A percentile compares a stretch with the other conserved stretches of the same genome.
Evolutionary conservation across 2,329 filamentous ascomycete genomes (phyloP).

Genomic region (Fusarium musae): DNA sequence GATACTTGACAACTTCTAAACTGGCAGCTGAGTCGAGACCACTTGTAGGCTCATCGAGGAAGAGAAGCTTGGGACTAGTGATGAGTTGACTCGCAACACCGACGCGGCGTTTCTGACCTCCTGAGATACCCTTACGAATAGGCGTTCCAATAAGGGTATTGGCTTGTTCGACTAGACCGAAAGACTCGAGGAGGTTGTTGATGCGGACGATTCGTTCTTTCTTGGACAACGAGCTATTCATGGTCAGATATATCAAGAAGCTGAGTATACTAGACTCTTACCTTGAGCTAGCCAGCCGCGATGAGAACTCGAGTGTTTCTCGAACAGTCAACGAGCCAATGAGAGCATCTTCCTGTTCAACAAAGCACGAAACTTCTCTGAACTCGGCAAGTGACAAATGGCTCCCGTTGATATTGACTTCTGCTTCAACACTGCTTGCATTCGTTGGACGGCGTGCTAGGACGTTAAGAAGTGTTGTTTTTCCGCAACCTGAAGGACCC

Average conservation of each 20-base stretch:
- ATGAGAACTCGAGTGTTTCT: constrained; percentile 83
- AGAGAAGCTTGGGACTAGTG: constrained; percentile 82
- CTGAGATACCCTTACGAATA: constrained; percentile 83
- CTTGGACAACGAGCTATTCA: constrained; percentile 52
- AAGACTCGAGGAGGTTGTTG: constrained; percentile 73
- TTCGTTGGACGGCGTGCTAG: constrained; percentile 68
- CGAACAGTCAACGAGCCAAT: constrained; percentile 83
- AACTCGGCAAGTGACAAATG: constrained; percentile 65
- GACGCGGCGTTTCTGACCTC: constrained; percentile 84
- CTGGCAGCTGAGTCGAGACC: constrained; percentile 83
- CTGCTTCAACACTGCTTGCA: constrained; percentile 52
- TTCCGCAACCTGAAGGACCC: constrained; percentile 80
- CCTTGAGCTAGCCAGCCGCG: constrained; percentile 71
- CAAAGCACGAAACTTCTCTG: constrained; percentile 76
- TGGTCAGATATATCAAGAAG: neutral
- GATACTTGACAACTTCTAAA: constrained; percentile 79
- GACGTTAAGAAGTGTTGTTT: constrained; percentile 85
- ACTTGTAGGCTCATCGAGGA: constrained; percentile 86
- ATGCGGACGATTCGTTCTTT: constrained; percentile 71
- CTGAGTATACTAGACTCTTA: constrained; percentile 43
- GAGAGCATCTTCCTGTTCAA: constrained; percentile 89
- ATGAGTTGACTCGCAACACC: constrained; percentile 85
- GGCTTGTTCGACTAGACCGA: constrained; percentile 77
- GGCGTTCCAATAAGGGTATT: constrained; percentile 83
- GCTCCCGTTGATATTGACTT: constrained; percentile 70